phyloP scores from a whole-genome alignment of 257 asterid species.

The Gentiana straminea region DNA sequence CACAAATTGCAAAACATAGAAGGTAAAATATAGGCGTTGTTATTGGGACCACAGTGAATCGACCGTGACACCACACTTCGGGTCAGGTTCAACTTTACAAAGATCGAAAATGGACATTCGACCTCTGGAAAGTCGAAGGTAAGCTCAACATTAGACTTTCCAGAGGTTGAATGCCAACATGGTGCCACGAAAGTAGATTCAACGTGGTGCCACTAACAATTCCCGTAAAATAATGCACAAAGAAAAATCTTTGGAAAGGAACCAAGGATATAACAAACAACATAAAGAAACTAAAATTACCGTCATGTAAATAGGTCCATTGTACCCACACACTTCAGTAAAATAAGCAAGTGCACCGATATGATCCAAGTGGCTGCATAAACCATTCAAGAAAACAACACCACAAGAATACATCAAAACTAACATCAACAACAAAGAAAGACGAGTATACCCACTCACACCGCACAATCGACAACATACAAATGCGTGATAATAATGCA shows the following conservation, averaged over 20 bases:
- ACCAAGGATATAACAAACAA: no score
- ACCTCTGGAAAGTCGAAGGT: no score
- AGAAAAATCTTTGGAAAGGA: no score
- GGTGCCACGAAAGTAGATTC: no score
- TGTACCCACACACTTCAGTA: slow-evolving; percentile 88
- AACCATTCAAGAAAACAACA: not conserved
- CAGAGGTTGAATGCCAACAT: no score
- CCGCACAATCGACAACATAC: slow-evolving; percentile 9
- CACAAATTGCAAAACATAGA: not conserved
- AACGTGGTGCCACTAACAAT: no score
- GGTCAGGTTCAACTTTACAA: no score
- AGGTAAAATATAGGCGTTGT: not conserved
- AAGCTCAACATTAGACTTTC: no score
- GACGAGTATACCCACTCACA: not conserved
- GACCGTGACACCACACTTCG: no score
- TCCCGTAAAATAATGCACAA: no score
- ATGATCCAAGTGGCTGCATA: slow-evolving; percentile 75
- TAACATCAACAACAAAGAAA: not conserved
- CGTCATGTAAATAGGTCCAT: slow-evolving; percentile 97
- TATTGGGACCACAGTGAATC: no score
- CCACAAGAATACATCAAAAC: not conserved
- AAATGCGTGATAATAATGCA: slow-evolving; percentile 85
- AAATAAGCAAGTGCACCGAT: slow-evolving; percentile 95
- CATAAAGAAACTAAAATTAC: slow-evolving; percentile 21
- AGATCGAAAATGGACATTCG: no score